Conservation (phyloP, 2,329 filamentous ascomycete genomes). For the Venturia asperata region DNA sequence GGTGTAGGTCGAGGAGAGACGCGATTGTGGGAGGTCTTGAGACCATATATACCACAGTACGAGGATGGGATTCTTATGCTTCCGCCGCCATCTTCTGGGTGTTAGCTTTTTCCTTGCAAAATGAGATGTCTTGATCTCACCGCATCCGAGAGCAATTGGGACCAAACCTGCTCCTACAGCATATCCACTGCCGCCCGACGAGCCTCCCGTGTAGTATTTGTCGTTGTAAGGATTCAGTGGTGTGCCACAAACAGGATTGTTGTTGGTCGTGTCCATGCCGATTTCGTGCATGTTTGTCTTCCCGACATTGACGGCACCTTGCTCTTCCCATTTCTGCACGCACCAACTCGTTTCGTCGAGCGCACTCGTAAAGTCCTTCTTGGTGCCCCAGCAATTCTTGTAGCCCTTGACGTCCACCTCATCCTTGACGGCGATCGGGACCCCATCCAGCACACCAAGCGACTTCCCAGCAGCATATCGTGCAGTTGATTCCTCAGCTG, state of each 20-base stretch:
- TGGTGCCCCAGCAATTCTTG: conserved; percentile 57
- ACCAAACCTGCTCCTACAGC: conserved; percentile 62
- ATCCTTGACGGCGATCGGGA: conserved; percentile 79
- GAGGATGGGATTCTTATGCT: conserved; percentile 65
- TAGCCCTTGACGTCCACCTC: conserved; percentile 68
- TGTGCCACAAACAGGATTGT: conserved; percentile 68
- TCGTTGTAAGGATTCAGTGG: conserved; percentile 72
- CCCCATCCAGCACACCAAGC: conserved; percentile 66
- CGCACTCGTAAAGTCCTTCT: conserved; percentile 47
- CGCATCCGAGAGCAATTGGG: conserved; percentile 67
- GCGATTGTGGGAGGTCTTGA: conserved; percentile 72
- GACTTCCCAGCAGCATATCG: conserved; percentile 62
- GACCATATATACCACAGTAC: conserved; percentile 74
- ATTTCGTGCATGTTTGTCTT: conserved; percentile 77
- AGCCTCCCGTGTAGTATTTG: conserved; percentile 72
- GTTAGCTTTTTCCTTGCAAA: neutral
- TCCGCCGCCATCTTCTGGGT: conserved; percentile 59
- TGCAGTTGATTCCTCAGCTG: conserved; percentile 65
- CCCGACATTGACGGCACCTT: conserved; percentile 67
- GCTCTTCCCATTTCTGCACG: conserved; percentile 61
- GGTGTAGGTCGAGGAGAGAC: conserved; percentile 52
- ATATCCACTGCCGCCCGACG: conserved; percentile 69
- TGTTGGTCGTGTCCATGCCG: conserved; percentile 71
- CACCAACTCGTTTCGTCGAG: conserved; percentile 57
- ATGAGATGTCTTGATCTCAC: conserved; percentile 61